phyloP scores from a whole-genome alignment of 257 asterid genomes.

The Phtheirospermum japonicum region DNA sequence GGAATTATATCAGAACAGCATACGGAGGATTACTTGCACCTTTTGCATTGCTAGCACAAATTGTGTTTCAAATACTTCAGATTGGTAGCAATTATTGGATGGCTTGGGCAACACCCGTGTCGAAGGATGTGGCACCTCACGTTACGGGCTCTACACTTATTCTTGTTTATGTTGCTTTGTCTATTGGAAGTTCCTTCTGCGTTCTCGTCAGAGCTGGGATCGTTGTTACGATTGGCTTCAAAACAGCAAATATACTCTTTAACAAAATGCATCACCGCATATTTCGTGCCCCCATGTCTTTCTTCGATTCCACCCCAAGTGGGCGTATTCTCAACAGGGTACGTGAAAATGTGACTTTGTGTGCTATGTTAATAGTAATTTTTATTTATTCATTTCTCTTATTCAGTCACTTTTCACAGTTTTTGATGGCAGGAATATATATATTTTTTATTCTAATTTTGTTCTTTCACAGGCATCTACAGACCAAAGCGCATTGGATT shows the following conservation, averaged over 20 bases:
- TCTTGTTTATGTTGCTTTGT: constrained; percentile 60
- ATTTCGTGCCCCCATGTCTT: constrained; percentile 94
- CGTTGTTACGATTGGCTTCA: constrained; percentile 54
- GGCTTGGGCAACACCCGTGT: constrained; percentile 98
- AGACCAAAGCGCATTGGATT: constrained; percentile 80
- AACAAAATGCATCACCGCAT: constrained; percentile 66
- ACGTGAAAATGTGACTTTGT: constrained; percentile 27
- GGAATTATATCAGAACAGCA: constrained; percentile 80
- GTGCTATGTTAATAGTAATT: not conserved
- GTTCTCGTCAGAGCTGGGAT: constrained; percentile 55
- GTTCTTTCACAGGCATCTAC: constrained; percentile 66
- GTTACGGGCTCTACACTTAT: constrained; percentile 68
- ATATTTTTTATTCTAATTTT: constrained; percentile 23
- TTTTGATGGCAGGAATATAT: too few relatives aligned
- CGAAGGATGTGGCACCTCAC: constrained; percentile 50
- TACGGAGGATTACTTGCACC: constrained; percentile 87
- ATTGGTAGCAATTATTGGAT: constrained; percentile 96
- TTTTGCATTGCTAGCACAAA: constrained; percentile 61
- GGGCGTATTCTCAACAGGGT: constrained; percentile 88
- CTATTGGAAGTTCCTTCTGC: constrained; percentile 69
- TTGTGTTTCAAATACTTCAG: constrained; percentile 65
- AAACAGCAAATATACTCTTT: constrained; percentile 74
- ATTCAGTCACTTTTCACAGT: too few relatives aligned
- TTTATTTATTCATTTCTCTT: too few relatives aligned
- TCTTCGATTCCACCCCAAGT: constrained; percentile 95